These are phyloP conservation scores for Hypomyces perniciosus DNA, from an alignment of 2,329 filamentous ascomycete species.

Conservation along the genomic window DNA sequence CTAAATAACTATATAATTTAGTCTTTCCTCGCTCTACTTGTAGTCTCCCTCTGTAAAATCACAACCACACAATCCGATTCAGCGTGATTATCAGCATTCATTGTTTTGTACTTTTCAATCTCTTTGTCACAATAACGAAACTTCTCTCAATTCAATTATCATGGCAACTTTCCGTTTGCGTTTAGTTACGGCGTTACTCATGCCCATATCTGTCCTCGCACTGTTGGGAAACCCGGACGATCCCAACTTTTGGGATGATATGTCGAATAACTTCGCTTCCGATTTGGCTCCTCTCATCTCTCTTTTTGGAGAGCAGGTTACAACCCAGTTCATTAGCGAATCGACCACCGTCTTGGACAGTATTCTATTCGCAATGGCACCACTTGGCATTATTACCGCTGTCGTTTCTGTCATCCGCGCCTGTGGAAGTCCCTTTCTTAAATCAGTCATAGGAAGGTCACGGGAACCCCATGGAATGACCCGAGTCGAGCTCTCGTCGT, in stretches of 20 bases:
- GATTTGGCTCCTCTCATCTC: background rate
- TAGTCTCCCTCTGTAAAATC: too few species aligned
- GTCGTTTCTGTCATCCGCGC: background rate
- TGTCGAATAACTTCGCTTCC: background rate
- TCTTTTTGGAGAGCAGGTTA: background rate
- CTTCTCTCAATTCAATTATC: too few species aligned
- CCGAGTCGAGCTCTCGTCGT: background rate
- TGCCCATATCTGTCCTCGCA: background rate
- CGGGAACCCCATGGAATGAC: background rate
- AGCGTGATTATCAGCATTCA: too few species aligned
- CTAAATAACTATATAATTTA: too few species aligned
- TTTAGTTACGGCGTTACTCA: background rate
- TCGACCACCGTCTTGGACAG: background rate
- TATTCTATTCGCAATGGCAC: background rate
- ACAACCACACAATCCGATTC: too few species aligned
- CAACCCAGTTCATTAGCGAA: background rate
- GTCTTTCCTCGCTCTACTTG: too few species aligned
- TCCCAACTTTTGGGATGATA: background rate
- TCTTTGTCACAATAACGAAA: too few species aligned
- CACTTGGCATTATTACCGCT: background rate
- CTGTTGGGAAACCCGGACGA: background rate
- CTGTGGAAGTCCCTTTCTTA: background rate
- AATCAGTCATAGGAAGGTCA: background rate
- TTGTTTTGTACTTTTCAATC: too few species aligned
- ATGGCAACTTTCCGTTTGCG: too few species aligned